Conservation (phyloP, 176 grass and related monocot species). For the Juncus effusus region DNA sequence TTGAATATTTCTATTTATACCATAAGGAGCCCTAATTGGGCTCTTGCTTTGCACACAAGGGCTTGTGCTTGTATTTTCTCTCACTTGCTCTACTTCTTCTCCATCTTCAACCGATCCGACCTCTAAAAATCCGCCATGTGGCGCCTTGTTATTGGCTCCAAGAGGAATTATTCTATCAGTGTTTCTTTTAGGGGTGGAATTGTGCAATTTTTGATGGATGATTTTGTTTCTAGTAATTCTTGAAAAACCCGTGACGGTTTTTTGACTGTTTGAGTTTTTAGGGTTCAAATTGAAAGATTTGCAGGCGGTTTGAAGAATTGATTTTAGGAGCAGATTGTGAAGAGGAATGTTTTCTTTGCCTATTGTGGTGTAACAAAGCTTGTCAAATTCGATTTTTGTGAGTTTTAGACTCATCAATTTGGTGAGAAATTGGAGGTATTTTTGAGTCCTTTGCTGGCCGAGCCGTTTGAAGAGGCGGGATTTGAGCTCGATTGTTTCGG, state of each 20-base stretch:
- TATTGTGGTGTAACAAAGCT: constrained; percentile 39
- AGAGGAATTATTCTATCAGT: constrained; percentile 49
- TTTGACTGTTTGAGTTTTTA: constrained; percentile 33
- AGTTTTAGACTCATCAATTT: constrained; percentile 46
- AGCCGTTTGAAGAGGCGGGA: constrained; percentile 43
- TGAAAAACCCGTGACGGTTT: constrained; percentile 47
- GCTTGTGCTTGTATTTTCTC: constrained; percentile 32
- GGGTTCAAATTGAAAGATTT: constrained; percentile 5
- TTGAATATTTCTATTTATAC: constrained; percentile 36
- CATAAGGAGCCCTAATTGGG: constrained; percentile 57
- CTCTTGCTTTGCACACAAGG: constrained; percentile 61
- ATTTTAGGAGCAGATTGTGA: constrained; percentile 54
- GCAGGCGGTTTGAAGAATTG: constrained; percentile 47
- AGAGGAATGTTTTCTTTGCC: constrained; percentile 62
- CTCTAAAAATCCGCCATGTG: constrained; percentile 46
- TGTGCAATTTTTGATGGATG: constrained; percentile 33
- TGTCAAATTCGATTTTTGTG: constrained; percentile 53
- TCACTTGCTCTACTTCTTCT: constrained; percentile 71
- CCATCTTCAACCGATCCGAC: constrained; percentile 64
- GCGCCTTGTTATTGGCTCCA: constrained; percentile 35
- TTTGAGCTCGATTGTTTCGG: constrained; percentile 55
- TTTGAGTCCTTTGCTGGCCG: constrained; percentile 40
- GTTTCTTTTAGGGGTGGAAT: constrained; percentile 26
- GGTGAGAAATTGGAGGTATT: constrained; percentile 46
- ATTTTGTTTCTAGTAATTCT: constrained; percentile 34